Evolutionary conservation across 495 filamentous ascomycete genomes (phyloP).

Genomic region (Penicillium canariense): DNA sequence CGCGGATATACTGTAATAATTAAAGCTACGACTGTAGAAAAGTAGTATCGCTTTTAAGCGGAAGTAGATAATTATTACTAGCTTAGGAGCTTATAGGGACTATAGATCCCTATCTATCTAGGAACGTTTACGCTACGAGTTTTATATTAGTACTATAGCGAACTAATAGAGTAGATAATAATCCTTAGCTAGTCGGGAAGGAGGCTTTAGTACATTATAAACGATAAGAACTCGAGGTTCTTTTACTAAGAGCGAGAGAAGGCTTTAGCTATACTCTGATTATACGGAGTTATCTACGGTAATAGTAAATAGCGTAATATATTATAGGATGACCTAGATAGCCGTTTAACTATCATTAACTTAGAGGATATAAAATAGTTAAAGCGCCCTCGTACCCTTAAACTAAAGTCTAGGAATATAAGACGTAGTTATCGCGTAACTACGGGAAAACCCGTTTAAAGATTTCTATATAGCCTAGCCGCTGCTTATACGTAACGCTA

Average conservation of each 20-base stretch:
- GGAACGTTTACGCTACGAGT: conserved; percentile 19
- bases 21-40: conserved; percentile 27
- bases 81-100: conserved; percentile 20
- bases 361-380: no score
- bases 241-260: conserved; percentile 18
- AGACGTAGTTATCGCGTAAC: no score
- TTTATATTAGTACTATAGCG: conserved; percentile 28
- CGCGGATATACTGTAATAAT: conserved; percentile 30
- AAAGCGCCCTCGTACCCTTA: no score
- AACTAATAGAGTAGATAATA: conserved; percentile 27
- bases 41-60: conserved; percentile 22
- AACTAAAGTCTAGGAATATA: no score
- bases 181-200: conserved; percentile 28
- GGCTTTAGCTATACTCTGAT: conserved; percentile 9
- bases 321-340: no score
- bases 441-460: neutral
- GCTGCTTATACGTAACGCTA: neutral
- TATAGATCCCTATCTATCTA: conserved; percentile 25
- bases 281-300: conserved; percentile 12
- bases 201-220: conserved; percentile 22
- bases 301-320: no score
- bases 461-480: neutral
- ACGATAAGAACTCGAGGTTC: conserved; percentile 17
- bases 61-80: conserved; percentile 26
- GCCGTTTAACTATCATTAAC: no score